Base-by-base conservation (phyloP, 805 yeast genomes). In the Yarrowia sp. region DNA sequence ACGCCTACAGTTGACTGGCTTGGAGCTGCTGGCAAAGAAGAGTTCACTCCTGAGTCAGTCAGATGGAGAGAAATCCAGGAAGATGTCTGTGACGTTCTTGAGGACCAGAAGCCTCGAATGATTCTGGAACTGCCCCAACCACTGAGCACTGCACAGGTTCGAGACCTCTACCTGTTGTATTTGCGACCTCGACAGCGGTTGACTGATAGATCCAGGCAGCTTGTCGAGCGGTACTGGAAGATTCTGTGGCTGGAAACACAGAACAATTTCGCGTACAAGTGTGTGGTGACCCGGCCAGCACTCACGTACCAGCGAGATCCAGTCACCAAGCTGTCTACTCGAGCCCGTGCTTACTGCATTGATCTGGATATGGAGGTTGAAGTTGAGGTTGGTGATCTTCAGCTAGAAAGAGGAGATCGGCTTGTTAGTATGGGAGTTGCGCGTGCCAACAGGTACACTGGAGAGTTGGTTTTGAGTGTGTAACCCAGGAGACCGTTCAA, bases 311-410 rank as follows among this genome's bases (percentile, higher is more conserved):
- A 33, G 30, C 49, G 64, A 4, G 64, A 58, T 10, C 64, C 50
- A 1, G 17, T 58, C 17, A 58, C 64, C 14, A 42, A 43, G 40
- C 30, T 58, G 49, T 36, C 55, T 3, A 61, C 66, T 1, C 55
- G 82, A 0, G 79, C 79, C n/a, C 75, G 75, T 46, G 88, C 81
- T 0, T 84, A 78, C 72, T 85, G 89, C 70, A 70, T 74, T 64
- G 85, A 84, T 38, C 73, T 83, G 39, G 83, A 80, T 24, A 71
- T 83, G 13, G 84, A 81, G 66, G 84, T 85, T 20, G 84, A 83
- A n/a, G 73, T 85, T 13, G 71, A 66, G n/a, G 70, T 68, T 67
- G 74, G 70, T 3, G 65, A 69, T 9, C 71, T 74, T 14, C 73
- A 73, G 17, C 74, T 76, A 4, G 69, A 74, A 15, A 73, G 80